phyloP scores from a whole-genome alignment of 768 basidiomycete species.

The Lactarius trivialis region DNA sequence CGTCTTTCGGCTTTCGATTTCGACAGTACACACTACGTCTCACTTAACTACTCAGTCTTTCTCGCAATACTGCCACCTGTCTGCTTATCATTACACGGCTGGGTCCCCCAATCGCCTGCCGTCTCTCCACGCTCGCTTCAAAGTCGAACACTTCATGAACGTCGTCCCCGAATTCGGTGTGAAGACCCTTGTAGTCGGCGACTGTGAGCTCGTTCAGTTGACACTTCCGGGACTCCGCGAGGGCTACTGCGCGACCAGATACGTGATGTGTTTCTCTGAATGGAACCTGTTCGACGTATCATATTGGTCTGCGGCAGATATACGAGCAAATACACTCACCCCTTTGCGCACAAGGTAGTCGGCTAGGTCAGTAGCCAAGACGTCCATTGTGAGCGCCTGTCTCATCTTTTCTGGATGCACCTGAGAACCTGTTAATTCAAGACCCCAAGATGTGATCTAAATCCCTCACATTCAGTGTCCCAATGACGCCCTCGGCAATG shows the following conservation, averaged over 20 bases:
- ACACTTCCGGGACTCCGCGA: conserved; percentile 78
- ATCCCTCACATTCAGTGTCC: conserved; percentile 72
- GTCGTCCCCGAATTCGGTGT: conserved; percentile 73
- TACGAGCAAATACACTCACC: conserved; percentile 42
- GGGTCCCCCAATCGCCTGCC: conserved; percentile 89
- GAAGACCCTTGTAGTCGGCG: conserved; percentile 71
- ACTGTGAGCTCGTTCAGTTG: conserved; percentile 78
- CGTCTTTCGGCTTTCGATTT: not conserved
- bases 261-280: conserved; percentile 99
- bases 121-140: conserved; percentile 88
- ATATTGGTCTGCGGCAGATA: conserved; percentile 4
- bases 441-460: not conserved
- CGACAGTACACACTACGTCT: not conserved
- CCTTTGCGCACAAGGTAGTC: conserved; percentile 99
- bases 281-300: conserved; percentile 57
- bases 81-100: conserved; percentile 77
- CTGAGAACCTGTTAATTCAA: conserved; percentile 34
- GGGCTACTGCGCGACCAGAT: conserved; percentile 91
- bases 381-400: conserved; percentile 89
- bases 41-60: conserved; percentile 38
- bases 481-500: conserved; percentile 92
- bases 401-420: conserved; percentile 89
- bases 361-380: conserved; percentile 96
- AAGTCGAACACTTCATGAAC: conserved; percentile 87
- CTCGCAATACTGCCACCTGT: conserved; percentile 74